phyloP scores from a whole-genome alignment of 1,139 yeast species.

The Candida tetrigidarum region DNA sequence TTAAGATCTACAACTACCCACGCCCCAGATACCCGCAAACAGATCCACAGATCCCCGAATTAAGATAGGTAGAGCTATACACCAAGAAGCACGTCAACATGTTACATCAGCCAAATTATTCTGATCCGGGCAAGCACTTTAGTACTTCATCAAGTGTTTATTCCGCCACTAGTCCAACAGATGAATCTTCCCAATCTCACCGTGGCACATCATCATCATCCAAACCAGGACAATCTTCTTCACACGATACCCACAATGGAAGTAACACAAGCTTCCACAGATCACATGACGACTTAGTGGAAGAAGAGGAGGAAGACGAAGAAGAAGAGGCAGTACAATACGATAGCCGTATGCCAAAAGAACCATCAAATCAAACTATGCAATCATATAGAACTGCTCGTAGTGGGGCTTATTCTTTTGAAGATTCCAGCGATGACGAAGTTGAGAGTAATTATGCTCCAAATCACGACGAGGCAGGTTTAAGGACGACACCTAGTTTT shows the following conservation, averaged over 20 bases:
- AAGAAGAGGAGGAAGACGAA: not conserved
- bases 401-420: conserved; percentile 10
- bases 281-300: not conserved
- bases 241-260: not conserved
- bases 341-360: conserved; percentile 17
- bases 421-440: conserved; percentile 3
- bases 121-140: conserved; percentile 20
- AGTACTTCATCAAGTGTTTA: conserved; percentile 42
- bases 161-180: conserved; percentile 25
- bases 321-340: conserved; percentile 5
- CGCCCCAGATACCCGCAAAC: not conserved
- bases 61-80: no score
- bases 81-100: not conserved
- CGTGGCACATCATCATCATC: not conserved
- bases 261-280: not conserved
- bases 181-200: conserved; percentile 4
- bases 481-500: conserved; percentile 27
- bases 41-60: no score
- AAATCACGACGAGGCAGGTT: conserved; percentile 1
- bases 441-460: conserved; percentile 1
- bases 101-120: conserved; percentile 11
- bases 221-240: conserved; percentile 5
- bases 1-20: not conserved
- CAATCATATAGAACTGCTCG: conserved; percentile 32
- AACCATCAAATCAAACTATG: conserved; percentile 30